These are phyloP conservation scores for Fusarium xyrophilum DNA, from an alignment of 2,329 filamentous ascomycete genomes.

Conservation along the genomic window DNA sequence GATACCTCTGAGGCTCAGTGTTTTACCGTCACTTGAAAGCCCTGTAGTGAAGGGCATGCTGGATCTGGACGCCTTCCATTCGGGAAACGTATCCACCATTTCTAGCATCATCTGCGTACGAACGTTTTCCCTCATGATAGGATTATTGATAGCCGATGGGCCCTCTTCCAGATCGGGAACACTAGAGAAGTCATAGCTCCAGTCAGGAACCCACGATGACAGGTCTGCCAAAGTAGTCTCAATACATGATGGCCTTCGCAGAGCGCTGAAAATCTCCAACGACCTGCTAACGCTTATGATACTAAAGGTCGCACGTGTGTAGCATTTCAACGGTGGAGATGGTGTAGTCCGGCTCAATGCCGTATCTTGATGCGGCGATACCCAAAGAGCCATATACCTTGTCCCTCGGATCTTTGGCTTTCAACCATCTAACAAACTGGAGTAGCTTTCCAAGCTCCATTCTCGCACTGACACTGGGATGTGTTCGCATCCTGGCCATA, in stretches of 20 bases:
- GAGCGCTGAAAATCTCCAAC: neutral
- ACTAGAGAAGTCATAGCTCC: neutral
- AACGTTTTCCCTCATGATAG: neutral
- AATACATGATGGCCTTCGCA: neutral
- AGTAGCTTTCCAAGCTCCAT: neutral
- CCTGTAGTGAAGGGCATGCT: neutral
- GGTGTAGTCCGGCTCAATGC: neutral
- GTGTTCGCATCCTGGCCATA: neutral
- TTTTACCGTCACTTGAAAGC: neutral
- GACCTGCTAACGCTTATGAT: neutral
- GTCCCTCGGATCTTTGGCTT: neutral
- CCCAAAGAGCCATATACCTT: neutral
- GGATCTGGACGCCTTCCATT: neutral
- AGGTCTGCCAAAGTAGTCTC: fast-evolving
- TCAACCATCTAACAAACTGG: neutral
- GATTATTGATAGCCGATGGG: neutral
- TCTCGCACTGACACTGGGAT: neutral
- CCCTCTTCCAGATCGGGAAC: fast-evolving
- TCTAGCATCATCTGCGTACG: neutral
- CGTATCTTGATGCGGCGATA: neutral
- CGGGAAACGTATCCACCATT: neutral
- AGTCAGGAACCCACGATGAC: neutral
- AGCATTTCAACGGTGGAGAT: neutral
- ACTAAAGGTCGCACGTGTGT: neutral
- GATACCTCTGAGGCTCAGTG: neutral